phyloP scores from a whole-genome alignment of 148 eudicot species.

The Persicaria tinctoria region DNA sequence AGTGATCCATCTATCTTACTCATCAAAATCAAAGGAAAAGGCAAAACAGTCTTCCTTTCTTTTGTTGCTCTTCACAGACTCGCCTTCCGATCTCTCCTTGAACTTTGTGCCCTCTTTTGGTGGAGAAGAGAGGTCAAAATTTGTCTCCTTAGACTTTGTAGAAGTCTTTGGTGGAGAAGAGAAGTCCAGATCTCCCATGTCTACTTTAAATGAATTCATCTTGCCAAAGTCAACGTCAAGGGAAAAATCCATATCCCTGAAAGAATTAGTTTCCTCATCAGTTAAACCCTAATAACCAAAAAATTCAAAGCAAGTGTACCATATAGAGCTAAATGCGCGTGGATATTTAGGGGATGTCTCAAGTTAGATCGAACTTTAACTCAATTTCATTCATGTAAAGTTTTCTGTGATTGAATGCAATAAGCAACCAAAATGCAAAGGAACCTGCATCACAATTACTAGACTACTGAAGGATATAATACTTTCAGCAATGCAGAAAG shows the following conservation, averaged over 20 bases:
- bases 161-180: constrained; percentile 48
- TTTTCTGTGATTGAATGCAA: constrained; percentile 3
- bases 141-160: constrained; percentile 34
- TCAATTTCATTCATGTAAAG: neutral
- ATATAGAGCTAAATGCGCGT: neutral
- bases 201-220: constrained; percentile 67
- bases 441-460: neutral
- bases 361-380: neutral
- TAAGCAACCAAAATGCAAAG: neutral
- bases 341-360: neutral
- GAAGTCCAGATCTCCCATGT: constrained; percentile 69
- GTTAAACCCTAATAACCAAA: constrained; percentile 1
- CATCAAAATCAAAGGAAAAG: constrained; percentile 65
- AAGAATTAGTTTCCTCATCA: constrained; percentile 17
- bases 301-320: neutral
- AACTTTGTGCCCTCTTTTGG: constrained; percentile 41
- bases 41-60: constrained; percentile 38
- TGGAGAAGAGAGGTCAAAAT: constrained; percentile 65
- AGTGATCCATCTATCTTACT: constrained; percentile 30
- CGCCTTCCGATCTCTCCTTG: constrained; percentile 44
- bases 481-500: neutral
- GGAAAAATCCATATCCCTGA: constrained; percentile 83
- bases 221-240: constrained; percentile 72
- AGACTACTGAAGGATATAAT: neutral
- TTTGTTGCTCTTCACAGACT: constrained; percentile 33